These are phyloP conservation scores for Microstegium vimineum DNA, from an alignment of 176 grass and related monocot species.

Conservation along the genomic window DNA sequence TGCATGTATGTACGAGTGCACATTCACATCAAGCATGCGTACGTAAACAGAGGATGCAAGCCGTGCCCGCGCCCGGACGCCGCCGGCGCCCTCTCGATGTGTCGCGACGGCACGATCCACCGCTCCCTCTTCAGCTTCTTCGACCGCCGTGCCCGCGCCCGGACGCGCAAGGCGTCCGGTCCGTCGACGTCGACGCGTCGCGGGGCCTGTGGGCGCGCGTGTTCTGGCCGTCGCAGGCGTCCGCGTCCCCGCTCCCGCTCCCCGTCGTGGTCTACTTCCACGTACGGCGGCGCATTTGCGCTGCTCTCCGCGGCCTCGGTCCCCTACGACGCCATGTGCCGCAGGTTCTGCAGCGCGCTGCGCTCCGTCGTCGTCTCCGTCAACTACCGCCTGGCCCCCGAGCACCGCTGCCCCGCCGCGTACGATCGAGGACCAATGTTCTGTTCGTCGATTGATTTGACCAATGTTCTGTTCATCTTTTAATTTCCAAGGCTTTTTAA, in stretches of 20 bases:
- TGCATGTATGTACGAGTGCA: no score
- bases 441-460: no score
- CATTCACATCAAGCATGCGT: no score
- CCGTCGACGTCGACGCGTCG: slow-evolving; percentile 41
- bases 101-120: slow-evolving; percentile 52
- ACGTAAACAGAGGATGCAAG: no score
- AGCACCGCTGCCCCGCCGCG: slow-evolving; percentile 40
- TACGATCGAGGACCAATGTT: no score
- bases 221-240: slow-evolving; percentile 18
- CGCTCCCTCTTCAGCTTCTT: slow-evolving; percentile 41
- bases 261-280: slow-evolving; percentile 63
- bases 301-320: slow-evolving; percentile 38
- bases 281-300: slow-evolving; percentile 62
- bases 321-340: slow-evolving; percentile 40
- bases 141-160: slow-evolving; percentile 33
- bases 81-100: slow-evolving; percentile 28
- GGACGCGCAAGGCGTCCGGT: slow-evolving; percentile 33
- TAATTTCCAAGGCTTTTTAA: no score
- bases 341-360: slow-evolving; percentile 32
- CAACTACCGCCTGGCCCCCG: slow-evolving; percentile 47
- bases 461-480: no score
- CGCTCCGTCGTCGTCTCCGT: slow-evolving; percentile 42
- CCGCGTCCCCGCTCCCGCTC: background rate
- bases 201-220: slow-evolving; percentile 49
- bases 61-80: no score